Evolutionary conservation across 192 early-diverging fungal species (phyloP).

Genomic region (Oehlia diaphana): DNA sequence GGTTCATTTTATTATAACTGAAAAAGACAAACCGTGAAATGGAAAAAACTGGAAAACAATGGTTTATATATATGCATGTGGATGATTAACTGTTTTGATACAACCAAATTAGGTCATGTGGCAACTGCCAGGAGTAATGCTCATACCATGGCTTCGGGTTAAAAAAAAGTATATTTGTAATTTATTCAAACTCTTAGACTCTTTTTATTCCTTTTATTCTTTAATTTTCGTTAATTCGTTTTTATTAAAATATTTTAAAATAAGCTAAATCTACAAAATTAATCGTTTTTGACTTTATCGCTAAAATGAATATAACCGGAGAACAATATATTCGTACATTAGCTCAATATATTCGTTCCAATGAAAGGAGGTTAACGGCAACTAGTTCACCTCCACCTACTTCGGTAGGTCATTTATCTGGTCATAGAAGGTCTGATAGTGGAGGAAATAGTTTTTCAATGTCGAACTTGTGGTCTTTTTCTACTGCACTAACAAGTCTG

Average conservation of each 20-base stretch:
- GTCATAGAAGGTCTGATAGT: constrained; percentile 22
- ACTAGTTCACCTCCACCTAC: neutral
- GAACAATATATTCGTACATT: constrained; percentile 59
- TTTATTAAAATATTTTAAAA: too few species aligned
- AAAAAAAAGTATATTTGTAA: too few species aligned
- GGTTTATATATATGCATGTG: too few species aligned
- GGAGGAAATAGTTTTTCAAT: constrained; percentile 20
- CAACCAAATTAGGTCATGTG: neutral
- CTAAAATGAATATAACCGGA: constrained; percentile 33
- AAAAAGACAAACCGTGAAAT: neutral
- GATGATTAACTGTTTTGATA: neutral
- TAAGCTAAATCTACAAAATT: too few species aligned
- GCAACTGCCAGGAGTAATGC: neutral
- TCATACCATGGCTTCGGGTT: too few species aligned
- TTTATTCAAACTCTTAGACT: too few species aligned
- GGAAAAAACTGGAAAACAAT: neutral
- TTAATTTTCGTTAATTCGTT: too few species aligned
- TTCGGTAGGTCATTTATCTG: constrained; percentile 13
- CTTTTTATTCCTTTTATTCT: too few species aligned
- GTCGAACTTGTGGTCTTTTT: constrained; percentile 30
- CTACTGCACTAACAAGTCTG: constrained; percentile 31
- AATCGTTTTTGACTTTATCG: neutral
- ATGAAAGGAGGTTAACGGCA: constrained; percentile 45
- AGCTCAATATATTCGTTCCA: constrained; percentile 53
- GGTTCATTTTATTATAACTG: neutral